Conservation (phyloP, 1,139 yeast genomes). For the Pichia sp. region DNA sequence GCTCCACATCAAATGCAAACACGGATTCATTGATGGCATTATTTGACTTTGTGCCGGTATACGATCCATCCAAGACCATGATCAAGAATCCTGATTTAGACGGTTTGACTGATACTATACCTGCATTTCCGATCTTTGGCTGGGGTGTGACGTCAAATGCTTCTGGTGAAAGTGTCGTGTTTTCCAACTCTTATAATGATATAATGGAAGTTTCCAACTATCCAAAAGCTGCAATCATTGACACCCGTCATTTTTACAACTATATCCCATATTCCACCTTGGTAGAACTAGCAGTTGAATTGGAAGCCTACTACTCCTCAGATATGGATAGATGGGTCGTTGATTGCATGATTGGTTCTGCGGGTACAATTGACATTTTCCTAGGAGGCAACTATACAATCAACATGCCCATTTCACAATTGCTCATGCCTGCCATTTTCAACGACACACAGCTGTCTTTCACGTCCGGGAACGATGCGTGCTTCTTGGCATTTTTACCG, state of each 20-base stretch:
- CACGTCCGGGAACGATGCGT: conserved; percentile 50
- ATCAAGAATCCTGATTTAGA: conserved; percentile 11
- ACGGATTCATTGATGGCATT: conserved; percentile 3
- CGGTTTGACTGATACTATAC: conserved; percentile 31
- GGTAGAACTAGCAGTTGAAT: conserved; percentile 62
- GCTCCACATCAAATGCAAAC: conserved; percentile 24
- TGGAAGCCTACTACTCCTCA: conserved; percentile 57
- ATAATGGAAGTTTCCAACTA: conserved; percentile 15
- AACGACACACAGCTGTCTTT: conserved; percentile 34
- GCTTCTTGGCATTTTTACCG: conserved; percentile 50
- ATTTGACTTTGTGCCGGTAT: conserved; percentile 41
- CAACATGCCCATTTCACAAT: conserved; percentile 42
- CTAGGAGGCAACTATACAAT: conserved; percentile 50
- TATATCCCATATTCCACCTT: conserved; percentile 53
- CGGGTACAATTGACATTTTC: conserved; percentile 47
- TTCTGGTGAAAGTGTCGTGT: conserved; percentile 32
- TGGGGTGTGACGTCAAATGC: conserved; percentile 39
- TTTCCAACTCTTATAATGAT: conserved; percentile 26
- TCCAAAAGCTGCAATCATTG: conserved; percentile 51
- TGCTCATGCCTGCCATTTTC: conserved; percentile 36
- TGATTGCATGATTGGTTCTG: conserved; percentile 44
- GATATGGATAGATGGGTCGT: conserved; percentile 56
- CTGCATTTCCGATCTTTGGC: conserved; percentile 50
- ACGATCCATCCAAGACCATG: conserved; percentile 20
- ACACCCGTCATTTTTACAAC: conserved; percentile 45